phyloP scores from a whole-genome alignment of 2,329 filamentous ascomycete genomes.

The Chrysosporium keratinophilum region DNA sequence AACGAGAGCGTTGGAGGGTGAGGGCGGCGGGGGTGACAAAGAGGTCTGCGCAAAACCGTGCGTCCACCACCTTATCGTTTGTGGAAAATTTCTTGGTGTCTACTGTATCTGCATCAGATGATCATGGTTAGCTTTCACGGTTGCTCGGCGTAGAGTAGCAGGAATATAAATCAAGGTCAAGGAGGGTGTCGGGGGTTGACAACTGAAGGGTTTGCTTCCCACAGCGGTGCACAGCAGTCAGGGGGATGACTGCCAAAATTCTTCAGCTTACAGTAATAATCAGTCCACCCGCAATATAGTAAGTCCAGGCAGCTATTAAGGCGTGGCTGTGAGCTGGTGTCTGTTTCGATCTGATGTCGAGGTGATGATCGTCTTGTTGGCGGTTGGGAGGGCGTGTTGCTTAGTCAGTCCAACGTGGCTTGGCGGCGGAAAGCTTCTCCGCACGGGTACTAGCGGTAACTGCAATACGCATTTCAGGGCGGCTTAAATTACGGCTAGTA shows the following conservation, averaged over 20 bases:
- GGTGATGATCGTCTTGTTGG: neutral
- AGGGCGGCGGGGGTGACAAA: neutral
- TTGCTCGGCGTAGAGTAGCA: neutral
- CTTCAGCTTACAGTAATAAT: too few species aligned
- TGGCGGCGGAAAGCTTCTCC: slow-evolving; percentile 8
- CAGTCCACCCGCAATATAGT: too few species aligned
- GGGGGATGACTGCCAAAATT: neutral
- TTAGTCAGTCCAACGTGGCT: slow-evolving; percentile 6
- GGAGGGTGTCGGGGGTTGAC: too few species aligned
- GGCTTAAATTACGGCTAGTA: neutral
- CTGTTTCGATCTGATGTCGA: neutral
- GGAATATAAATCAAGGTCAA: neutral
- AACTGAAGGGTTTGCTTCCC: neutral
- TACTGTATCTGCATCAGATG: slow-evolving; percentile 5
- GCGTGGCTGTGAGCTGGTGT: neutral
- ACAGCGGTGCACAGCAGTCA: neutral
- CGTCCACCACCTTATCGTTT: slow-evolving; percentile 1
- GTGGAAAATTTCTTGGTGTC: neutral
- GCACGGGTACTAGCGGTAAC: neutral
- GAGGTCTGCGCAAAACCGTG: neutral
- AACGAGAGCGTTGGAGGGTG: neutral
- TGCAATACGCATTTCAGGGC: neutral
- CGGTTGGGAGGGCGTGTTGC: neutral
- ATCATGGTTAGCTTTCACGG: slow-evolving; percentile 7
- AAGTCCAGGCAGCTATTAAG: neutral